phyloP scores from a whole-genome alignment of 78 protist genomes.

The slime mould (Dictyostelium discoideum) region dicty_2.7 NC_007091.3:4473001-4473500 shows the following conservation, averaged over 20 bases:
- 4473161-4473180: conserved; percentile 18
- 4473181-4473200: conserved; percentile 28
- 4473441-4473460: background rate
- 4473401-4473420: too few relatives aligned
- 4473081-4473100: background rate
- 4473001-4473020: background rate
- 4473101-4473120: too few relatives aligned
- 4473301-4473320: too few relatives aligned
- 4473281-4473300: background rate
- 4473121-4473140: background rate
- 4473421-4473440: background rate
- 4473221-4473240: background rate
- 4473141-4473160: conserved; percentile 4
- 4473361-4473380: too few relatives aligned
- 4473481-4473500: conserved; percentile 28
- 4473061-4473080: conserved; percentile 26
- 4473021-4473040: background rate
- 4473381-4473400: too few relatives aligned
- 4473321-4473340: too few relatives aligned
- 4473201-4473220: background rate
- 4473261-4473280: background rate
- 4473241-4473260: background rate
- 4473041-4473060: conserved; percentile 43
- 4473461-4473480: background rate
- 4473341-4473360: background rate